Base-by-base conservation (phyloP, 164 flowering plant genomes). In the Kalanchoe fedtschenkoi region DNA sequence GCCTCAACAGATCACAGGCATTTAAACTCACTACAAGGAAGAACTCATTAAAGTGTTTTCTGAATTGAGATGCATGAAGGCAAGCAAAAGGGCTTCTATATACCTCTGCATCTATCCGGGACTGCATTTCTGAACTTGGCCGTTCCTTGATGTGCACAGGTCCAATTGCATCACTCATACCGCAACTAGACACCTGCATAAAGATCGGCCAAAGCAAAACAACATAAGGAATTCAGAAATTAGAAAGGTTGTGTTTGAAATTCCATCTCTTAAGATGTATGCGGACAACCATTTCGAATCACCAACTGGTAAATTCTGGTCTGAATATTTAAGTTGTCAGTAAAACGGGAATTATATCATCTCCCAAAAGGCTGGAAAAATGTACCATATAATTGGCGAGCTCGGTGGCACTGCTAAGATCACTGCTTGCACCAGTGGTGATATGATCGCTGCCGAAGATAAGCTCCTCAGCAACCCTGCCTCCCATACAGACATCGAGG, bases 401-500 rank as follows among this genome's bases (percentile, higher is more conserved):
- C 73, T 89, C 87, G 0, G 99, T 91, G 41, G 99, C 99, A 33
- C 81, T 71, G 63, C 76, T 64, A 41, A 95, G 91, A 75, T 95
- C 99, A 66, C 85, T 89, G 68, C 96, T 87, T 30, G 97, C 96
- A 71, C 99, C 97, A 58, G 99, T 95, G 62, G 99, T 91, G 38
- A 95, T 37, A 63, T 89, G 78, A 58, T 95, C 96, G 63, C 75
- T 77, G 65, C 97, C 99, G 71, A 91, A 91, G n/a, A 95, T 87
- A 61, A 95, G 90, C 78, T 95, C 99, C 70, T 95, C 97, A 4
- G 99, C 99, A 65, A 89, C 97, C 73, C 97, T 74, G 67, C 99
- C 99, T 22, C 97, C 99, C 97, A 87, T 91, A 71, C 97, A 95
- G 62, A 89, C 96, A 77, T 91, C 96, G 66, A 95, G 90, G 6